Evolutionary conservation across 192 early-diverging fungal species (phyloP), one percentile per base, ranked within the genome.

Genomic region (Oehlia diaphana): DNA sequence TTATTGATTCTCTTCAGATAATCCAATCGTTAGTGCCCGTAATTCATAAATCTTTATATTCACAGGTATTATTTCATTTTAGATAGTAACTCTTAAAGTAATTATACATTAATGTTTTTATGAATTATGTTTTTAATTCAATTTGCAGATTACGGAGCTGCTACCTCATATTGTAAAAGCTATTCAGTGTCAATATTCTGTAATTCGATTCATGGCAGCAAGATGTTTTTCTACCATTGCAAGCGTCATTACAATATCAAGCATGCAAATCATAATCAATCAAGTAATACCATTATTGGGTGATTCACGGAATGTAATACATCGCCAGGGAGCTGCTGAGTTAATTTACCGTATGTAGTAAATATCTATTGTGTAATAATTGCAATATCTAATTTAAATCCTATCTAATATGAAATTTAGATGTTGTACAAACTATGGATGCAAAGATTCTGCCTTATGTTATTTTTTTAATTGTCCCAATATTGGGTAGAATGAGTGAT

Each of bases 401-500:
- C 21, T 44, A 37, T 70, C n/a, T n/a, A 39, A 7, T 8, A 72
- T 82, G 58, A 42, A 87, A 96, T 2, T 91, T 94, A 84, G 92
- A 96, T 70, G 83, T 97, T 3, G 93, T 97, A 12, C 88, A 93
- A 70, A 83, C 82, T 10, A 88, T 98, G 76, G 94, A 93, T 50
- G 90, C 93, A 64, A 89, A 88, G 76, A 92, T 98, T 63, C 84
- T 99, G 50, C 95, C 98, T 4, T 99, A 98, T 81, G 93, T 98
- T n/a, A 94, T 98, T 14, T 99, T 99, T 81, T 83, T 99, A 79
- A 94, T 99, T 73, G 94, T 98, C 16, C 98, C 98, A 1, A 91
- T 99, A 42, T 90, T 99, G 23, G 94, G 95, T 39, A 92, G 96
- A 12, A 99, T 99, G 96, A 97, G 95, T 76, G 98, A 99, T 85